phyloP scores from a whole-genome alignment of 2,329 filamentous ascomycete genomes.

The Fusarium coicis region DNA sequence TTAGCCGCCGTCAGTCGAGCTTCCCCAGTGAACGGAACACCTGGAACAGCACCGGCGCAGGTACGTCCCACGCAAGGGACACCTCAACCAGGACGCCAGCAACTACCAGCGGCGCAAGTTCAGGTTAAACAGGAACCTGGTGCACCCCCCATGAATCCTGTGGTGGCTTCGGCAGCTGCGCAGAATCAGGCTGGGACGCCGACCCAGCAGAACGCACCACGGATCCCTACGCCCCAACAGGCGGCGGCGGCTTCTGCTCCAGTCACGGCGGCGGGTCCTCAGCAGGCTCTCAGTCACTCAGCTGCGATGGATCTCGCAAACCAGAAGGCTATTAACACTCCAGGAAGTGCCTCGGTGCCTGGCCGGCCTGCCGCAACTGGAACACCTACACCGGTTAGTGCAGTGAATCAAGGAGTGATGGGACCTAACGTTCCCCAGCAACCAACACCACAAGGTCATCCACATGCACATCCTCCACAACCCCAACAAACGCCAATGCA shows the following conservation, averaged over 20 bases:
- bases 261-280: slow-evolving; percentile 51
- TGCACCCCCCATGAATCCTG: slow-evolving; percentile 61
- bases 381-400: slow-evolving; percentile 46
- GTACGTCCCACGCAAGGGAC: slow-evolving; percentile 43
- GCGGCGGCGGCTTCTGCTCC: slow-evolving; percentile 53
- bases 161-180: slow-evolving; percentile 52
- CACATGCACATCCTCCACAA: slow-evolving; percentile 62
- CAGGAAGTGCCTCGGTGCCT: slow-evolving; percentile 46
- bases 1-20: slow-evolving; percentile 45
- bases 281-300: slow-evolving; percentile 60
- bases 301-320: slow-evolving; percentile 62
- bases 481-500: slow-evolving; percentile 56
- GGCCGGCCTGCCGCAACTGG: slow-evolving; percentile 47
- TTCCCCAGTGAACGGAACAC: slow-evolving; percentile 46
- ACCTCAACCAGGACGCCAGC: slow-evolving; percentile 40
- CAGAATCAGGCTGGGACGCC: slow-evolving; percentile 58
- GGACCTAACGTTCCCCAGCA: slow-evolving; percentile 47
- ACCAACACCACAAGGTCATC: slow-evolving; percentile 52
- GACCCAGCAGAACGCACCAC: slow-evolving; percentile 60
- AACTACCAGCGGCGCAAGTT: slow-evolving; percentile 31
- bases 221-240: slow-evolving; percentile 64
- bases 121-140: slow-evolving; percentile 50
- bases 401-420: slow-evolving; percentile 49
- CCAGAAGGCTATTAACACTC: slow-evolving; percentile 52
- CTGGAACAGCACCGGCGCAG: slow-evolving; percentile 41